Conservation (phyloP, 1,284 basidiomycete genomes). For the Bjerkandera adusta region DNA sequence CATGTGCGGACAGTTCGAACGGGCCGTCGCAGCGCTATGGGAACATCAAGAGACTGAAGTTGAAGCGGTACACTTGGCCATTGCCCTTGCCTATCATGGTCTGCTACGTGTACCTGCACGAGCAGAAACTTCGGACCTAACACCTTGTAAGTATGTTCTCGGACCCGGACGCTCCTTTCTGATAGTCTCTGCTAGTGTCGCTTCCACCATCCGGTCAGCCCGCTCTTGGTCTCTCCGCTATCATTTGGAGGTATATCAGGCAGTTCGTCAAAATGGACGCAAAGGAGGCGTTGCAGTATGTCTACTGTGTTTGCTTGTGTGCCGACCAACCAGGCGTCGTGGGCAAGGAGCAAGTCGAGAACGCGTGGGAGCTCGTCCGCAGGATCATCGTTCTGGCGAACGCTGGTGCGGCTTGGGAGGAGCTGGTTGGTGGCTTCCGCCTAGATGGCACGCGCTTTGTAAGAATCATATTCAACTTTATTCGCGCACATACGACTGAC, state of each 20-base stretch:
- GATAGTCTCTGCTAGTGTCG: slow-evolving; percentile 47
- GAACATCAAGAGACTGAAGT: slow-evolving; percentile 86
- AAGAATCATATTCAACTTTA: slow-evolving; percentile 30
- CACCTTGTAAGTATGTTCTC: slow-evolving; percentile 57
- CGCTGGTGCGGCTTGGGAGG: slow-evolving; percentile 82
- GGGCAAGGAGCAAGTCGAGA: slow-evolving; percentile 83
- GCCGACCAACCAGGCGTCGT: slow-evolving; percentile 71
- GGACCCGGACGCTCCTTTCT: slow-evolving; percentile 6
- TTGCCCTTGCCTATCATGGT: slow-evolving; percentile 93
- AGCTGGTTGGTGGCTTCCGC: slow-evolving; percentile 88
- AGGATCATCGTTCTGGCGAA: slow-evolving; percentile 88
- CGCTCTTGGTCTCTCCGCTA: slow-evolving; percentile 78
- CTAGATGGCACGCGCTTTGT: slow-evolving; percentile 88
- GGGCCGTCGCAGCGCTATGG: slow-evolving; percentile 88
- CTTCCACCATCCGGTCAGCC: slow-evolving; percentile 62
- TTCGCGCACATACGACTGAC: not conserved
- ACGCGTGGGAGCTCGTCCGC: slow-evolving; percentile 84
- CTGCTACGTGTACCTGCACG: slow-evolving; percentile 81
- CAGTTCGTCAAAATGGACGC: slow-evolving; percentile 92
- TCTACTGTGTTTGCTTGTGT: slow-evolving; percentile 85
- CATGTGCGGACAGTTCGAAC: slow-evolving; percentile 93
- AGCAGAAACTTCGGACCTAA: slow-evolving; percentile 80
- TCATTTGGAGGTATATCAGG: slow-evolving; percentile 92
- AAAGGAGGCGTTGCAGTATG: slow-evolving; percentile 92
- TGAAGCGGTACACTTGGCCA: slow-evolving; percentile 93